Evolutionary conservation across 2,329 filamentous ascomycete genomes (phyloP).

Genomic region (Akanthomyces uredinophilus): DNA sequence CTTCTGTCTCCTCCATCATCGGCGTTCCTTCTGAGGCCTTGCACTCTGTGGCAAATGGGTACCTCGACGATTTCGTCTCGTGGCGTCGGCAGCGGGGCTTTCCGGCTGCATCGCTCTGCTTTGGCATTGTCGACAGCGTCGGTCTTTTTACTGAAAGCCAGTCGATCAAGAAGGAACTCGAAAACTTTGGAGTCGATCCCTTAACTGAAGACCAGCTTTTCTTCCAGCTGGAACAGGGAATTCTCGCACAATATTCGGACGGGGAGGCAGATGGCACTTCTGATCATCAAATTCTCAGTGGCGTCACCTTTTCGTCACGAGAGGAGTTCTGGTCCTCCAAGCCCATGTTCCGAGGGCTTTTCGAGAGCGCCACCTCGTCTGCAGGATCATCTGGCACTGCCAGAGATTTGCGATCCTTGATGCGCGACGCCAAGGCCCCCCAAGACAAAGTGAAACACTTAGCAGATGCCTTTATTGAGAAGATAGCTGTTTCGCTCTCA

Average conservation of each 20-base stretch:
- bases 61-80: not conserved
- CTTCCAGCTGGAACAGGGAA: slow-evolving; percentile 1
- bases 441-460: not conserved
- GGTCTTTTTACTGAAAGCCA: not conserved
- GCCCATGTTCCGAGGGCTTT: not conserved
- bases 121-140: not conserved
- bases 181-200: not conserved
- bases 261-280: not conserved
- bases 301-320: not conserved
- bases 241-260: slow-evolving; percentile 1
- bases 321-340: slow-evolving; percentile 1
- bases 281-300: not conserved
- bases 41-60: not conserved
- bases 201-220: not conserved
- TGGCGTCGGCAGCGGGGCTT: slow-evolving; percentile 2
- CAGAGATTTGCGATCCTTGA: not conserved
- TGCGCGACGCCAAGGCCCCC: not conserved
- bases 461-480: not conserved
- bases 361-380: not conserved
- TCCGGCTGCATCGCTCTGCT: not conserved
- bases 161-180: not conserved
- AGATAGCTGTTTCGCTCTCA: not conserved
- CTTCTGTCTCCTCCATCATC: not conserved
- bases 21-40: not conserved
- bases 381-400: not conserved